Conservation (phyloP, 1,284 basidiomycete genomes). For the Cerioporus squamosus region DNA sequence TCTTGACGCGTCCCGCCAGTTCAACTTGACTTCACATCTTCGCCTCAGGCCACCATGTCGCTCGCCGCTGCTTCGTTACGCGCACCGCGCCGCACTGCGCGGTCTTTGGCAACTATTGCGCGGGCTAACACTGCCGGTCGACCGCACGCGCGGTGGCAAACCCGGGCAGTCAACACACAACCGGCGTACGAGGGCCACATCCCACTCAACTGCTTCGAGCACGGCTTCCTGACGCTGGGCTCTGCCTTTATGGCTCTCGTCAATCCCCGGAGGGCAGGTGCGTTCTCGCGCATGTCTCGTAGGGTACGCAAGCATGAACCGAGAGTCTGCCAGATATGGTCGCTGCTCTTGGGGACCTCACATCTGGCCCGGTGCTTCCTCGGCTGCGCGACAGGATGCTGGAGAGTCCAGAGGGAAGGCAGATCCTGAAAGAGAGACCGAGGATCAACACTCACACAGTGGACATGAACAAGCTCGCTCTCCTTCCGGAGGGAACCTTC, state of each 20-base stretch:
- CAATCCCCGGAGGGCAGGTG: slow-evolving; percentile 87
- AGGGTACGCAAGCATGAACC: slow-evolving; percentile 11
- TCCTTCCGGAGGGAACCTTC: slow-evolving; percentile 81
- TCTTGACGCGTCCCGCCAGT: slow-evolving; percentile 4
- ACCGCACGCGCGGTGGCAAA: slow-evolving; percentile 10
- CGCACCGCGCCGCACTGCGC: slow-evolving; percentile 9
- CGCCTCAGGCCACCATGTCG: slow-evolving; percentile 13
- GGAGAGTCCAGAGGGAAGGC: slow-evolving; percentile 77
- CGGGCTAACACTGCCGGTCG: slow-evolving; percentile 4
- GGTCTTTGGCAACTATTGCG: slow-evolving; percentile 1
- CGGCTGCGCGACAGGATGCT: slow-evolving; percentile 83
- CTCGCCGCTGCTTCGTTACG: slow-evolving; percentile 13
- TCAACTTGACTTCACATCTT: neutral
- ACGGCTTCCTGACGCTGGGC: slow-evolving; percentile 85
- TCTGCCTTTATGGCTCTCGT: slow-evolving; percentile 84
- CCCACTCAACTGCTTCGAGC: slow-evolving; percentile 81
- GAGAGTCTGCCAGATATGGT: slow-evolving; percentile 76
- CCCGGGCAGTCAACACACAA: slow-evolving; percentile 28
- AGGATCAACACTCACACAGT: slow-evolving; percentile 81
- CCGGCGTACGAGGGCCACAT: slow-evolving; percentile 78
- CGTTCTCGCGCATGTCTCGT: slow-evolving; percentile 34
- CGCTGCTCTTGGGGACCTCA: slow-evolving; percentile 90
- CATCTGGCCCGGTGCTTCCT: slow-evolving; percentile 83
- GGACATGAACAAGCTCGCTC: slow-evolving; percentile 69
- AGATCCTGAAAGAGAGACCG: slow-evolving; percentile 85